Conservation (phyloP, 2,329 filamentous ascomycete species). For the Penicillium sp. region DNA sequence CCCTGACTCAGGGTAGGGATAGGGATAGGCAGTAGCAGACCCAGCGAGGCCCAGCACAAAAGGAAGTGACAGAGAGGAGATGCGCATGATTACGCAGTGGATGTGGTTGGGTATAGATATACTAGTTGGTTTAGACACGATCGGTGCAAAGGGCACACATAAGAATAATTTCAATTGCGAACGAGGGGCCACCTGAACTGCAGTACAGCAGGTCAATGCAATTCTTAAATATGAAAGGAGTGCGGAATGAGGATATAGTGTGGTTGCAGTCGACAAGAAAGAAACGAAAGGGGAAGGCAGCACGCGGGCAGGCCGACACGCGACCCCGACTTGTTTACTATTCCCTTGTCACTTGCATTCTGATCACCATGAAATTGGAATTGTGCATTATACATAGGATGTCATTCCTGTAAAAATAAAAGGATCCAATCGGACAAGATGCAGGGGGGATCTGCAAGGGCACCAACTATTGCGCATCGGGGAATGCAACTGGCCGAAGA, state of each 20-base stretch:
- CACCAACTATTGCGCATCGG: conserved; percentile 6
- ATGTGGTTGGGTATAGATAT: conserved; percentile 4
- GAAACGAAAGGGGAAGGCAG: conserved; percentile 4
- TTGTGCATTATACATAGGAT: background rate
- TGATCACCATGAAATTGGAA: background rate
- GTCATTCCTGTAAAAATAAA: background rate
- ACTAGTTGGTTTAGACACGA: background rate
- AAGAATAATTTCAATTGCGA: conserved; percentile 10
- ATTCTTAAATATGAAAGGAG: conserved; percentile 16
- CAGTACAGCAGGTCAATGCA: conserved; percentile 16
- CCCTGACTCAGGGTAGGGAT: conserved; percentile 18
- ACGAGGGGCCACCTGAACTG: conserved; percentile 15
- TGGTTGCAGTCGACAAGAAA: conserved; percentile 8
- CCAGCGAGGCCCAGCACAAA: conserved; percentile 25
- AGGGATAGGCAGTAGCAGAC: conserved; percentile 23
- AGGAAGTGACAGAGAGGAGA: conserved; percentile 23
- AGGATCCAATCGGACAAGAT: background rate
- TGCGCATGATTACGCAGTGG: conserved; percentile 22
- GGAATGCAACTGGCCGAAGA: conserved; percentile 5
- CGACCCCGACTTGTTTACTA: background rate
- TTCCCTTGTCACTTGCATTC: conserved; percentile 1
- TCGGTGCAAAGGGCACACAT: background rate
- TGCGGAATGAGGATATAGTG: conserved; percentile 7
- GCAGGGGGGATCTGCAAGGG: conserved; percentile 14
- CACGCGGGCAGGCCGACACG: conserved; percentile 3